A percentile compares a stretch with the other conserved stretches of the same genome.
These are phyloP conservation scores for Apophysomyces elegans DNA, from an alignment of 371 early-diverging fungal species.

Conservation along the genomic window DNA sequence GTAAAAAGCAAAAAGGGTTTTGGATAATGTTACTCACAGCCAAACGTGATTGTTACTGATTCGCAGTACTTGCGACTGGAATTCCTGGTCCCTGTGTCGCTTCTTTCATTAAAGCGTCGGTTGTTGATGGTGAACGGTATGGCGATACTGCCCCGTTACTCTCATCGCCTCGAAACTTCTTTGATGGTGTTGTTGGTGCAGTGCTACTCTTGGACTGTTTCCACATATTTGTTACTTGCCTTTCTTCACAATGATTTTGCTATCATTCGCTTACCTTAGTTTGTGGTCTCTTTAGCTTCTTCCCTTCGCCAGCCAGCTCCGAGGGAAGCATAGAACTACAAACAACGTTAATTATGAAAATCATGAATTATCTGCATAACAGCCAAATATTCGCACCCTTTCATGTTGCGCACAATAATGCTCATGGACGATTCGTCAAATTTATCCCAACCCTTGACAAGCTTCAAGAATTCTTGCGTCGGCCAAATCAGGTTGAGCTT, in stretches of 20 bases:
- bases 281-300: slow-evolving; percentile 44
- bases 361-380: background rate
- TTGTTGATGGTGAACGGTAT: slow-evolving; percentile 9
- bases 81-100: background rate
- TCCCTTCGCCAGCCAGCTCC: slow-evolving; percentile 50
- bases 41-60: background rate
- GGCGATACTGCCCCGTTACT: slow-evolving; percentile 10
- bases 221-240: slow-evolving; percentile 8
- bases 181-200: slow-evolving; percentile 9
- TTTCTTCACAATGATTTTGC: background rate
- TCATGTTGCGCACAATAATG: slow-evolving; percentile 71
- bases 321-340: slow-evolving; percentile 46
- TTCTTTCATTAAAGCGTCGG: slow-evolving; percentile 1
- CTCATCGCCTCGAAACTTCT: slow-evolving; percentile 15
- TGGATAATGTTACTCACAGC: slow-evolving; percentile 6
- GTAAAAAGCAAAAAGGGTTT: background rate
- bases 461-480: slow-evolving; percentile 76
- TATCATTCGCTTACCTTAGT: slow-evolving; percentile 24
- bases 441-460: slow-evolving; percentile 82
- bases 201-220: background rate
- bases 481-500: slow-evolving; percentile 80
- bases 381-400: slow-evolving; percentile 52
- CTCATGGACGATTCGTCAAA: slow-evolving; percentile 74
- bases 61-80: background rate
- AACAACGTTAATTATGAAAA: background rate